These are phyloP conservation scores for Tuber borchii DNA, from an alignment of 495 filamentous ascomycete genomes.

Conservation along the genomic window DNA sequence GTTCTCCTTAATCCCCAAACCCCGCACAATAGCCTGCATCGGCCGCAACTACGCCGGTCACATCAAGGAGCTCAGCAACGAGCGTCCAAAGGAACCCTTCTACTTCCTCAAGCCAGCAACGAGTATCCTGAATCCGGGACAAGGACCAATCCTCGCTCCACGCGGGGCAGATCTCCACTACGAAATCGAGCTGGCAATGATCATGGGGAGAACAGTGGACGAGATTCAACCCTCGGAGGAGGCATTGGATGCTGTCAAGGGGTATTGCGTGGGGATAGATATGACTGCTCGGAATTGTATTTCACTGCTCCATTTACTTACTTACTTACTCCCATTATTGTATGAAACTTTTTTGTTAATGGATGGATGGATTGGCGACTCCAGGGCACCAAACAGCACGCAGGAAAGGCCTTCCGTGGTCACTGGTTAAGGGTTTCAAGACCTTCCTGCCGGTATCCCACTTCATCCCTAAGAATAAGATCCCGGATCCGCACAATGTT, in stretches of 20 bases:
- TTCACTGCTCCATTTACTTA: neutral
- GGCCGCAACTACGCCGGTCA: constrained; percentile 98
- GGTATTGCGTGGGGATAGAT: constrained; percentile 49
- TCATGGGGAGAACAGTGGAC: constrained; percentile 71
- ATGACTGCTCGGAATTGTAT: constrained; percentile 45
- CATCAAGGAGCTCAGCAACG: constrained; percentile 82
- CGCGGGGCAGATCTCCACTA: constrained; percentile 79
- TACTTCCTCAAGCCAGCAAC: constrained; percentile 95
- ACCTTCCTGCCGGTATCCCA: constrained; percentile 84
- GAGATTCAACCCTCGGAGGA: constrained; percentile 62
- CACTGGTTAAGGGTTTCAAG: constrained; percentile 92
- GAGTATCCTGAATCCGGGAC: constrained; percentile 67
- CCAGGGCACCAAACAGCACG: constrained; percentile 78
- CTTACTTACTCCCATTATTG: neutral
- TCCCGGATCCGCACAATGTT: constrained; percentile 81
- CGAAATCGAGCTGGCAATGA: constrained; percentile 85
- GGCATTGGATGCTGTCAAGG: constrained; percentile 55
- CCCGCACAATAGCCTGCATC: constrained; percentile 87
- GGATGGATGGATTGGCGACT: neutral
- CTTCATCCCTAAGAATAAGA: constrained; percentile 65
- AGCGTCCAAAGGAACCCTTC: constrained; percentile 82
- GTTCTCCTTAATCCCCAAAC: constrained; percentile 29
- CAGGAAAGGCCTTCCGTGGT: constrained; percentile 94
- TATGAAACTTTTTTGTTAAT: neutral
- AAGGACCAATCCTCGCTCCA: constrained; percentile 77